Conservation (phyloP, 1,284 basidiomycete genomes). For the Cutaneotrichosporon curvatum region DNA sequence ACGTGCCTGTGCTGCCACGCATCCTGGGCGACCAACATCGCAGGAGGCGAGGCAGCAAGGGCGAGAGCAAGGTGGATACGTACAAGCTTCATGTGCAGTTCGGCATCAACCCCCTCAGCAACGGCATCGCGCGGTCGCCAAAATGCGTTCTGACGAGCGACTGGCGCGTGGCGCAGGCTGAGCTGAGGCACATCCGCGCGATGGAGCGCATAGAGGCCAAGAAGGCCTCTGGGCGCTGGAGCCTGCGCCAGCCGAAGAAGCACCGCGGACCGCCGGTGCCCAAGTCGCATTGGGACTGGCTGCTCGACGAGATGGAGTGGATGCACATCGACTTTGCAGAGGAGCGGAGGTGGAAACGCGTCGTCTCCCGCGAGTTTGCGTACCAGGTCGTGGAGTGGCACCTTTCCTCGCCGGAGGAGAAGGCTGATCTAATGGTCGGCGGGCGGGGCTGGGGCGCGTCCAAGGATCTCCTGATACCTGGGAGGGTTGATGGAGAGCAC, state of each 20-base stretch:
- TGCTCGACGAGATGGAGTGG: constrained; percentile 99
- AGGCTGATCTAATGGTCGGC: constrained; percentile 56
- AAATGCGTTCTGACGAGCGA: constrained; percentile 40
- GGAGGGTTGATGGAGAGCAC: constrained; percentile 9
- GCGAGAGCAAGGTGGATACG: constrained; percentile 27
- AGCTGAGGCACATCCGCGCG: constrained; percentile 67
- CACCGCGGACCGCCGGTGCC: constrained; percentile 70
- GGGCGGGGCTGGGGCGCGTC: constrained; percentile 36
- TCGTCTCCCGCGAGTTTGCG: constrained; percentile 76
- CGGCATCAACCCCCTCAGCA: constrained; percentile 33
- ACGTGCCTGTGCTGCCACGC: constrained; percentile 31
- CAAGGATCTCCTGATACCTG: constrained; percentile 24
- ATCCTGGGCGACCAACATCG: constrained; percentile 14
- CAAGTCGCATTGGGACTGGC: constrained; percentile 92
- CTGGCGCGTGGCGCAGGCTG: constrained; percentile 58
- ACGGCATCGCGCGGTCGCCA: constrained; percentile 26
- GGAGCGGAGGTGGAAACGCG: constrained; percentile 87
- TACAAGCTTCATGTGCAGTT: constrained; percentile 30
- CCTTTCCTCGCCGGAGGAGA: constrained; percentile 60
- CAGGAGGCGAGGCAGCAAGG: constrained; percentile 22
- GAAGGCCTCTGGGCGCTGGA: constrained; percentile 78
- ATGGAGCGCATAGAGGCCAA: constrained; percentile 79
- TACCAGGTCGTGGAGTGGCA: constrained; percentile 84
- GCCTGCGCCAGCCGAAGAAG: constrained; percentile 91
- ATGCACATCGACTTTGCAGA: constrained; percentile 91